These are phyloP conservation scores for Thelonectria rubi DNA, from an alignment of 2,329 filamentous ascomycete species.

Conservation along the genomic window DNA sequence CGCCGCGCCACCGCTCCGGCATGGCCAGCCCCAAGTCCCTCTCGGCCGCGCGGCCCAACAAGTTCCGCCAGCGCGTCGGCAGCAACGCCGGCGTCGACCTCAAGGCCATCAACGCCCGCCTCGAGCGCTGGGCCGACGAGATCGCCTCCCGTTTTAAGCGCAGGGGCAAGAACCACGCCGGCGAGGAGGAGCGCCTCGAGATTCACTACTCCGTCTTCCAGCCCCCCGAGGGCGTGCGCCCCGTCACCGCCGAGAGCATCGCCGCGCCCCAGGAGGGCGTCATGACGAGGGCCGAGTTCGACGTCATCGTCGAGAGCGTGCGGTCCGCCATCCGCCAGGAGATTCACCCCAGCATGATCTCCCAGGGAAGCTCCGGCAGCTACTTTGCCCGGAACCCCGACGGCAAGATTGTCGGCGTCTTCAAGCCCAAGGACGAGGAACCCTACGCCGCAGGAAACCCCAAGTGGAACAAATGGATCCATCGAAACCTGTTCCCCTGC, in stretches of 20 bases:
- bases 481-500: slow-evolving; percentile 95
- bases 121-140: slow-evolving; percentile 97
- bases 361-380: slow-evolving; percentile 95
- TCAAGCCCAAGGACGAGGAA: slow-evolving; percentile 99
- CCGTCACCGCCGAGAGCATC: slow-evolving; percentile 78
- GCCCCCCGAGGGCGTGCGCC: slow-evolving; percentile 85
- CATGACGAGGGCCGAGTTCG: slow-evolving; percentile 84
- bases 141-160: slow-evolving; percentile 98
- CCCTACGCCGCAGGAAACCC: slow-evolving; percentile 96
- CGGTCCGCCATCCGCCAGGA: slow-evolving; percentile 87
- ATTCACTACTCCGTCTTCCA: slow-evolving; percentile 99
- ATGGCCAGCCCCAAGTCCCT: slow-evolving; percentile 64
- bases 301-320: slow-evolving; percentile 90
- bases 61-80: slow-evolving; percentile 58
- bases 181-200: slow-evolving; percentile 87
- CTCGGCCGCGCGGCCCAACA: slow-evolving; percentile 48
- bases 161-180: slow-evolving; percentile 73
- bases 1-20: slow-evolving; percentile 66
- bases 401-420: slow-evolving; percentile 95
- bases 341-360: slow-evolving; percentile 93
- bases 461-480: slow-evolving; percentile 99
- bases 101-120: slow-evolving; percentile 94
- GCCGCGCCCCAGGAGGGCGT: slow-evolving; percentile 70
- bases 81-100: slow-evolving; percentile 94
- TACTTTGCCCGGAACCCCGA: slow-evolving; percentile 94